Base-by-base conservation (phyloP, 345 rosid genomes). In the Kernera saxatilis region DNA sequence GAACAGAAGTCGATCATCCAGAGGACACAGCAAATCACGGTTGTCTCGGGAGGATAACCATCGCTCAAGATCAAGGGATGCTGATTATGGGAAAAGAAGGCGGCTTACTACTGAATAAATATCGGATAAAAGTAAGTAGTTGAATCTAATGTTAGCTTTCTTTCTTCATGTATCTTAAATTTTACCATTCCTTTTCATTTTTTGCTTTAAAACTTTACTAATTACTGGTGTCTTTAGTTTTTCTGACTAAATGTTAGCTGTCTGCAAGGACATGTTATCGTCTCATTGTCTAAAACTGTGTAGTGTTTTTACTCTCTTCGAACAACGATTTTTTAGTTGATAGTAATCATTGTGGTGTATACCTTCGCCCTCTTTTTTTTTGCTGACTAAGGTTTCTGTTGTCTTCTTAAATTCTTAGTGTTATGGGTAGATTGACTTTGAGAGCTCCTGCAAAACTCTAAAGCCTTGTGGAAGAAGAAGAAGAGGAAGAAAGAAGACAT, bases 1-100 rank as follows among this genome's bases (percentile, higher is more conserved):
- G 84, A 87, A 87, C 60, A 82, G 82, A 70, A 83, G 91, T 23
- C 79, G 86, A 17, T 84, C 91, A 57, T 85, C 89, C 45, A 82
- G 87, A 72, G 79, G 88, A 39, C 88, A 80, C 70, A 85, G 82
- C 78, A 89, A 83, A 77, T 84, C 90, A 10, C 78, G 84, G 45
- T 45, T 84, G 46, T 77, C 85, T 56, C 83, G 84, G 46, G 90
- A 85, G 78, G 90, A 85, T 22, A 88, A 84, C 35, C 88, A 84
- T 79, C 87, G 84, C 41, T 83, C 89, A 25, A 82, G 85, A 64
- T 87, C 91, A 63, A 85, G 91, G 70, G 93, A 87, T 69, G 84
- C 84, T 77, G 91, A 89, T 72, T 87, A 87, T 86, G 91, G 88
- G 50, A 89, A 89, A 82, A 87, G 96, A 74, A 83, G 96, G 39